Percentiles rank a stretch among this genome's conserved stretches.
Conservation (phyloP, 768 basidiomycete species). For the Pholiota conissans region DNA sequence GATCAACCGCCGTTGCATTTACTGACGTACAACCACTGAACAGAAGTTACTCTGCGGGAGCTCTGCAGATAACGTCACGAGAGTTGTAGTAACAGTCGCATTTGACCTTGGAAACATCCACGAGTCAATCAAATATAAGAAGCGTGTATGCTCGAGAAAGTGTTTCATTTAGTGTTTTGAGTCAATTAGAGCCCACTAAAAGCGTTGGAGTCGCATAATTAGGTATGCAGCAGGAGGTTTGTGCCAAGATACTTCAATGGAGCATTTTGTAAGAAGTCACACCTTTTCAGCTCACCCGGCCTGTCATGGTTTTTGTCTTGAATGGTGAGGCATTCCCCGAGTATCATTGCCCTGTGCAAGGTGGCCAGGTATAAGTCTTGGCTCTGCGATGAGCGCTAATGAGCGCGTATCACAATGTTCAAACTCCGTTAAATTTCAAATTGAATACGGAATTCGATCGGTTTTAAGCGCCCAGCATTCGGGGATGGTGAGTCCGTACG, state of each 20-base stretch:
- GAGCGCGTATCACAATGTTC: background rate
- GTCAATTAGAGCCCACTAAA: background rate
- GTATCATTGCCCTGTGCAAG: background rate
- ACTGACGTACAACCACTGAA: background rate
- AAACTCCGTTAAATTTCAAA: background rate
- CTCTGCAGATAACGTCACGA: background rate
- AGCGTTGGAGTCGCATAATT: no score
- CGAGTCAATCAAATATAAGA: background rate
- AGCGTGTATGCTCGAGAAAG: no score
- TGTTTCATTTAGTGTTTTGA: no score
- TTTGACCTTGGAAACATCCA: background rate
- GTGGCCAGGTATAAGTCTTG: no score
- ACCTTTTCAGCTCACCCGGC: no score
- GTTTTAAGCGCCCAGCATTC: background rate
- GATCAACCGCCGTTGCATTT: background rate
- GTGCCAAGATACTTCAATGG: no score
- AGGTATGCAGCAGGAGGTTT: background rate
- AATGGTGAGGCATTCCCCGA: background rate
- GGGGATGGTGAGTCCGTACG: background rate
- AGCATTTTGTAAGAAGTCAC: no score
- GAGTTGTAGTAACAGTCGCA: background rate
- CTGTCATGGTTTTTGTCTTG: background rate
- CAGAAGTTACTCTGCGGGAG: background rate
- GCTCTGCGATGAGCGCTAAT: background rate
- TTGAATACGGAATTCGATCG: background rate